Percentiles rank a stretch among this genome's conserved stretches.
Evolutionary conservation across 495 filamentous ascomycete species (phyloP).

Genomic region (Daldinia vernicosa): DNA sequence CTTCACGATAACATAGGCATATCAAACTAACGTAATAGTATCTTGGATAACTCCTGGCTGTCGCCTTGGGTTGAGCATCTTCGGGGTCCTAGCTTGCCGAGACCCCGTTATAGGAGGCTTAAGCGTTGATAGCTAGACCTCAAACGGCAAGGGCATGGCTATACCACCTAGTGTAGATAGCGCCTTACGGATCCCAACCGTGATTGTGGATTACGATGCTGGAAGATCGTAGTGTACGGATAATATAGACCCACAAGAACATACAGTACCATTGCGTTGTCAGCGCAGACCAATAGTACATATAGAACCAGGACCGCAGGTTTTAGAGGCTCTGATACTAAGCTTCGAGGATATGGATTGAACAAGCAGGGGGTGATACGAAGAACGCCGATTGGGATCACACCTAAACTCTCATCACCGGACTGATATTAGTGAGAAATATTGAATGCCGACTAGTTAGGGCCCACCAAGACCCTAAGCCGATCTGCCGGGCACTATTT

Average conservation of each 20-base stretch:
- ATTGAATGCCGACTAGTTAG: background rate
- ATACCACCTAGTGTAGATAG: background rate
- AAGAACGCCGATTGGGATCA: background rate
- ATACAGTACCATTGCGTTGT: conserved; percentile 6
- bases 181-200: background rate
- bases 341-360: background rate
- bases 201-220: background rate
- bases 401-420: background rate
- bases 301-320: conserved; percentile 8
- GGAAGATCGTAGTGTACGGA: conserved; percentile 15
- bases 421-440: conserved; percentile 3
- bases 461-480: background rate
- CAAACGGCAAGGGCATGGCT: background rate
- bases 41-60: background rate
- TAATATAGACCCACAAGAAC: conserved; percentile 6
- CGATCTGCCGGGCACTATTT: conserved; percentile 2
- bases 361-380: background rate
- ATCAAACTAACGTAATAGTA: conserved; percentile 3
- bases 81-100: background rate
- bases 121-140: conserved; percentile 1
- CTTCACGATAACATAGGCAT: background rate
- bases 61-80: background rate
- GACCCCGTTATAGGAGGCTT: background rate
- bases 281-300: background rate
- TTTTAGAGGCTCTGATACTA: background rate